Base-by-base conservation (phyloP, 2,329 filamentous ascomycete genomes). In the Penicillium sp. region DNA sequence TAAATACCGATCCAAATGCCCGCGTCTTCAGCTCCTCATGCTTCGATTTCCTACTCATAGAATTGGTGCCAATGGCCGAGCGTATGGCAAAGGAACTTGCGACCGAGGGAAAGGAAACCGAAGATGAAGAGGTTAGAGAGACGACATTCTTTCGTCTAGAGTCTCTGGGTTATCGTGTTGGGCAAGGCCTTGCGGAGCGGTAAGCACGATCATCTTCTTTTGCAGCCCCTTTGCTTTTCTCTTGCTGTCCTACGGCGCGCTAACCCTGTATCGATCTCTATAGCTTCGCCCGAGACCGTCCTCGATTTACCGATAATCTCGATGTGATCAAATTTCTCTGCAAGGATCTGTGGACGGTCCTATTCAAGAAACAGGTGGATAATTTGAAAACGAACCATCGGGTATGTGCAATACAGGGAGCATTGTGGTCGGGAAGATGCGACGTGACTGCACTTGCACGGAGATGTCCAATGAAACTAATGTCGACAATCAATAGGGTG, bases 241-340 rank as follows among this genome's bases (percentile, higher is more conserved):
- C 31, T 33, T 15, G 29, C 35, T 47, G 12, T 42, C 27, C 9
- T 39, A 31, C 17, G 21, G 19, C 19, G 13, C 10, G 27, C 55
- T 57, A 35, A 53, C n/a, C 10, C 8, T 7, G 6, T 23, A 9
- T 35, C 29, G 21, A 55, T 44, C 4, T 27, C 13, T 23, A 44
- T 51, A 78, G 75, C 52, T 78, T 78, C 56, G 74, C 75, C 27
- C 70, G 73, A 70, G 90, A 96, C 73, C 84, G 91, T 51, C 91
- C 93, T 41, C 89, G 92, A 49, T 96, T 97, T 72, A 90, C 89
- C 61, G 92, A 96, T 68, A 93, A 93, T 4, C 85, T 99, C 42
- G 94, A 97, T 72, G 89, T 93, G 49, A 99, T 99, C 74, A 99
- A 99, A 75, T 97, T 99, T 71, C 82, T 99, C 49, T 99, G 94